phyloP scores from a whole-genome alignment of 2,329 filamentous ascomycete species.

The Aspergillus chevalieri region DNA sequence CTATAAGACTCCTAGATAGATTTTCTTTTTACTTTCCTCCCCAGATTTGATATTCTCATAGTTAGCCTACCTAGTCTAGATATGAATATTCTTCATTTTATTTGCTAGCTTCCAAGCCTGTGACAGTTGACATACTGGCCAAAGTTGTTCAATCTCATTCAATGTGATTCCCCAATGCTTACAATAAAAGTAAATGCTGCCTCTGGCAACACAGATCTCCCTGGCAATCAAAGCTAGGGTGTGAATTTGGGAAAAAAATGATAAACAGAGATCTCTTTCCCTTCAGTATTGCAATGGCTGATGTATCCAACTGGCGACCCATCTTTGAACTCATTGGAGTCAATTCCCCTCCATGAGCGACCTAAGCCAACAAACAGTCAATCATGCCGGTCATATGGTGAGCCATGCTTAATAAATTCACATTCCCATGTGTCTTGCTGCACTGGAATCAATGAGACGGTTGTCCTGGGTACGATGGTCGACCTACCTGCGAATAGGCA shows the following conservation, averaged over 20 bases:
- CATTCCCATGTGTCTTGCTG: neutral
- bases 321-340: neutral
- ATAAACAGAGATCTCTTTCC: neutral
- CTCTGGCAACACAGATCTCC: too few relatives aligned
- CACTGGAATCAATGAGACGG: neutral
- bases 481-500: neutral
- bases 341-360: neutral
- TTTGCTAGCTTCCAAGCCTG: too few relatives aligned
- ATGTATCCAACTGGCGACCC: neutral
- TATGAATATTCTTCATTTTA: too few relatives aligned
- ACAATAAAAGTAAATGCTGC: neutral
- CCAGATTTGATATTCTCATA: too few relatives aligned
- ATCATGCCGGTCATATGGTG: neutral
- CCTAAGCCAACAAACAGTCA: neutral
- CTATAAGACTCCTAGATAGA: too few relatives aligned
- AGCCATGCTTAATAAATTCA: neutral
- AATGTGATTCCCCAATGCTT: neutral
- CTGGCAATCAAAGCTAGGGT: too few relatives aligned
- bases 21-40: too few relatives aligned
- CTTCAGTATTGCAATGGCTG: neutral
- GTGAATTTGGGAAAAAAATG: neutral
- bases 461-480: neutral
- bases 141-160: neutral
- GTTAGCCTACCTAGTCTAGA: too few relatives aligned
- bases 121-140: neutral